Evolutionary conservation across 345 rosid species (phyloP).

Genomic region (Diplotaxis tenuifolia): DNA sequence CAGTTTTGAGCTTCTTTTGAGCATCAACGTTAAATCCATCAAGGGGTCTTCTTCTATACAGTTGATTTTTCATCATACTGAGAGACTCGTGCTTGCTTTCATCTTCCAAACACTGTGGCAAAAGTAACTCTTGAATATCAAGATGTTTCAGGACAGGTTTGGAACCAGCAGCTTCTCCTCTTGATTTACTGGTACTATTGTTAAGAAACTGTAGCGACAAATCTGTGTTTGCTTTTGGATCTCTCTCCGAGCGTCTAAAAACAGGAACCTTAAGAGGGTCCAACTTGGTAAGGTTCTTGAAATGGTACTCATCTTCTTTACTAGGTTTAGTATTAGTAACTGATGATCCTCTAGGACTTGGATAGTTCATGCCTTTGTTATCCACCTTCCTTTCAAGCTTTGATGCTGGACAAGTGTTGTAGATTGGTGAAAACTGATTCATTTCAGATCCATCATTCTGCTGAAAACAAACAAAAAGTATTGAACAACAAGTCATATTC

Average conservation of each 20-base stretch:
- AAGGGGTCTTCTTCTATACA: constrained; percentile 29
- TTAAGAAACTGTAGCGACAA: constrained; percentile 43
- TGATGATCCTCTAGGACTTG: constrained; percentile 34
- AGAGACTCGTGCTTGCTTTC: constrained; percentile 33
- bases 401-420: constrained; percentile 41
- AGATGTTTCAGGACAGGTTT: constrained; percentile 23
- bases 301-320: constrained; percentile 37
- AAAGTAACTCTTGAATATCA: constrained; percentile 18
- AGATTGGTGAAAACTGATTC: constrained; percentile 34
- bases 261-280: constrained; percentile 41
- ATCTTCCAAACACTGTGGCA: constrained; percentile 31
- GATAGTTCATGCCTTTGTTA: constrained; percentile 24
- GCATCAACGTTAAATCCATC: constrained; percentile 32
- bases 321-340: constrained; percentile 34
- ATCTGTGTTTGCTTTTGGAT: constrained; percentile 33
- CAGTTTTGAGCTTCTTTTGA: constrained; percentile 34
- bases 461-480: neutral
- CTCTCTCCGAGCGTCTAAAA: constrained; percentile 26
- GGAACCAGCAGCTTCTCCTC: constrained; percentile 28
- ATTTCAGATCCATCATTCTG: constrained; percentile 51
- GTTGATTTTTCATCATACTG: constrained; percentile 39
- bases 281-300: constrained; percentile 37
- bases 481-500: neutral
- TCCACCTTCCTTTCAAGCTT: constrained; percentile 46
- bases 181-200: constrained; percentile 25